Evolutionary conservation across 495 filamentous ascomycete genomes (phyloP).

Genomic region (Talaromyces stipitatus): DNA sequence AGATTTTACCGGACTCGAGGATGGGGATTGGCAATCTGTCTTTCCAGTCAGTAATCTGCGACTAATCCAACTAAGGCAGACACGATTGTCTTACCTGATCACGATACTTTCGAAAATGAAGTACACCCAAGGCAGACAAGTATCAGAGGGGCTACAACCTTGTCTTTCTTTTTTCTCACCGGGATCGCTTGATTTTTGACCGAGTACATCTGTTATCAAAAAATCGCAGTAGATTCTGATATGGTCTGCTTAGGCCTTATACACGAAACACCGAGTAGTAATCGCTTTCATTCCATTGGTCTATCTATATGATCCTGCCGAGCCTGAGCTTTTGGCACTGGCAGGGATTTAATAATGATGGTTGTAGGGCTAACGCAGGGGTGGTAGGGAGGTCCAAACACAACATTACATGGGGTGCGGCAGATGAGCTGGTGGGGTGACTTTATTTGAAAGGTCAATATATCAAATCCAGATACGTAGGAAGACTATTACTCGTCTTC

Average conservation of each 20-base stretch:
- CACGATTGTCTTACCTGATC: not conserved
- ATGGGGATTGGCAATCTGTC: not conserved
- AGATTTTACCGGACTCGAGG: not conserved
- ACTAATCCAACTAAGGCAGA: not conserved
- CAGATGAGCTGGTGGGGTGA: not conserved
- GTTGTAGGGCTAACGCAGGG: not conserved
- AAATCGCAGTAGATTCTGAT: no score
- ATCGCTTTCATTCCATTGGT: not conserved
- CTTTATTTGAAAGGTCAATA: not conserved
- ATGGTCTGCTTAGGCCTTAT: not conserved
- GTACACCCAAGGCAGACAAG: not conserved
- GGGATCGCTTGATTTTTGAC: no score
- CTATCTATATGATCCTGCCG: not conserved
- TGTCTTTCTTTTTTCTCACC: not conserved
- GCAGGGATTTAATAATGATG: not conserved
- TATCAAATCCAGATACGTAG: no score
- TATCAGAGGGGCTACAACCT: not conserved
- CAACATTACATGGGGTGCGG: not conserved
- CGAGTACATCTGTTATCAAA: no score
- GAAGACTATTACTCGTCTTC: no score
- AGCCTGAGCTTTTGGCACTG: no score
- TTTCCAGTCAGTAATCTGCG: not conserved
- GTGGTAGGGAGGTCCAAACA: not conserved
- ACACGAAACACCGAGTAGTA: not conserved
- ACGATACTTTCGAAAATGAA: not conserved